Percentiles rank a stretch among this genome's conserved stretches.
These are phyloP conservation scores for Paecilomyces sp. DNA, from an alignment of 2,329 filamentous ascomycete species.

Conservation along the genomic window DNA sequence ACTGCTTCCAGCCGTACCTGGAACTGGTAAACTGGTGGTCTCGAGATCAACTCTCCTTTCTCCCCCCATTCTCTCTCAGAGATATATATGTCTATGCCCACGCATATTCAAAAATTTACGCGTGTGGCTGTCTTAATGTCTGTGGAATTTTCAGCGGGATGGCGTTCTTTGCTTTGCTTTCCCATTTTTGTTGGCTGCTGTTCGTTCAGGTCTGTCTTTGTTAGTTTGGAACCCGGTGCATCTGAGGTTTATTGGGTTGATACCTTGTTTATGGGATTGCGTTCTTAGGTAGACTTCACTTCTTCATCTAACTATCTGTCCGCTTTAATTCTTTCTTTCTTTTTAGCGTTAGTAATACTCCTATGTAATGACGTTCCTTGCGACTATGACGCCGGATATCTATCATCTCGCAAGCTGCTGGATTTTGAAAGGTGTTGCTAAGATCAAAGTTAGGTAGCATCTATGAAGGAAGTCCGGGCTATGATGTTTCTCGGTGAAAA, in stretches of 20 bases:
- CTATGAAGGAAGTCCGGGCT: background rate
- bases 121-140: background rate
- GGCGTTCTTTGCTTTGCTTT: background rate
- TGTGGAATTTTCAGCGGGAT: background rate
- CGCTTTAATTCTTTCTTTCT: background rate
- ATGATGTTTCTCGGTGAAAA: background rate
- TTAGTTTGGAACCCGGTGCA: background rate
- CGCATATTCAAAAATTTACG: background rate
- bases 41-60: background rate
- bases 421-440: background rate
- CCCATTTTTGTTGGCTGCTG: background rate
- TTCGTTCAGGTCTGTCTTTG: background rate
- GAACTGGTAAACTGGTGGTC: slow-evolving; percentile 65
- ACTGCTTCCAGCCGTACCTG: slow-evolving; percentile 83
- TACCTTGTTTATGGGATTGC: background rate
- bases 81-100: background rate
- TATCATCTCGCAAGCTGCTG: no score
- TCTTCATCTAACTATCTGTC: background rate
- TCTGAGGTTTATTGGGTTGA: background rate
- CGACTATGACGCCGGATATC: no score
- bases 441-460: background rate
- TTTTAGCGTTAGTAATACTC: no score
- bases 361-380: no score
- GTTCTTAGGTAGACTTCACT: background rate
- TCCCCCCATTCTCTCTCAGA: background rate